These are phyloP conservation scores for Leccinum rimulosum DNA, from an alignment of 768 basidiomycete genomes.

Conservation along the genomic window DNA sequence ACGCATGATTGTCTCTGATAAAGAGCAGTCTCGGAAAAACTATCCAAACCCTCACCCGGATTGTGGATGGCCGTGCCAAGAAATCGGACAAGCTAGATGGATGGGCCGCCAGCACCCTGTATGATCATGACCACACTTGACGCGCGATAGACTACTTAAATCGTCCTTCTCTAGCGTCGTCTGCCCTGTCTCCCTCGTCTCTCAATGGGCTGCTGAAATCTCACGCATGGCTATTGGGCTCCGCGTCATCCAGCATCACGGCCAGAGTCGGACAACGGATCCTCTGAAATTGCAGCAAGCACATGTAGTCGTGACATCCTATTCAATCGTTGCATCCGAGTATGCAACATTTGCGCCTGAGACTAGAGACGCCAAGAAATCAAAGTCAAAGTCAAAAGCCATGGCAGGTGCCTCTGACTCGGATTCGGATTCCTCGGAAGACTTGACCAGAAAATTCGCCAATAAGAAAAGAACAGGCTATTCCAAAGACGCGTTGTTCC, in stretches of 20 bases:
- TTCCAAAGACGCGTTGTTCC: conserved; percentile 65
- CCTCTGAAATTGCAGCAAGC: conserved; percentile 48
- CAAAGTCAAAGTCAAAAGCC: conserved; percentile 34
- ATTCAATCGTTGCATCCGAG: conserved; percentile 81
- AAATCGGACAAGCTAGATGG: conserved; percentile 70
- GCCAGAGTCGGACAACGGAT: conserved; percentile 67
- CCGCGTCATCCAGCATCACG: conserved; percentile 82
- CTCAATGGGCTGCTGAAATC: conserved; percentile 90
- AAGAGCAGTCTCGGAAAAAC: conserved; percentile 74
- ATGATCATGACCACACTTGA: conserved; percentile 23
- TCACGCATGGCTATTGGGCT: conserved; percentile 65
- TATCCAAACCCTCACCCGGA: conserved; percentile 84
- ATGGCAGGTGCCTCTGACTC: conserved; percentile 28
- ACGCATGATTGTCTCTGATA: conserved; percentile 5
- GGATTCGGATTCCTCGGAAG: conserved; percentile 37
- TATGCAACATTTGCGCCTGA: conserved; percentile 50
- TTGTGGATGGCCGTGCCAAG: conserved; percentile 75
- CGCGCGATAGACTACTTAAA: background rate
- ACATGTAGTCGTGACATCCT: conserved; percentile 85
- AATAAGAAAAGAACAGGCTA: conserved; percentile 45
- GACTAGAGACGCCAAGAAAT: conserved; percentile 52
- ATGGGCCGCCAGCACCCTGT: conserved; percentile 73
- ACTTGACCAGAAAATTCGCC: conserved; percentile 39
- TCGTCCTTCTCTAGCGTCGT: conserved; percentile 56
- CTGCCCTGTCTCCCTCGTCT: conserved; percentile 82